Evolutionary conservation across 2,329 filamentous ascomycete species (phyloP).

Genomic region (Epichloe gansuensis): DNA sequence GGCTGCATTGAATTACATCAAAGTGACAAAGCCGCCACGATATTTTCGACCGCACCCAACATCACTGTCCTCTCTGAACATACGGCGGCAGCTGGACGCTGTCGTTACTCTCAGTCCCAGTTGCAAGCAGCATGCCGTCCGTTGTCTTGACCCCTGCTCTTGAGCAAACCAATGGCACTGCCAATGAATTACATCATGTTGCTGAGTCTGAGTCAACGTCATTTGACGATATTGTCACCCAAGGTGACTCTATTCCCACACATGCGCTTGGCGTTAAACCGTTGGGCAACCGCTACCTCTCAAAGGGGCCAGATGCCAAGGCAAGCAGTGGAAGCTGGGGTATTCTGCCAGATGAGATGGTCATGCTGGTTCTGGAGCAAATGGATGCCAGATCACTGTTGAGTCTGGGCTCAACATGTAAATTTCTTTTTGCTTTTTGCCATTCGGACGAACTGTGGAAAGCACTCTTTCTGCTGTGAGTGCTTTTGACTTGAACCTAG

Average conservation of each 20-base stretch:
- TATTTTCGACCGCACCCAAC: background rate
- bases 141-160: background rate
- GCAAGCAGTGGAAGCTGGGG: constrained; percentile 51
- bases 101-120: background rate
- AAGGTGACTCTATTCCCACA: constrained; percentile 44
- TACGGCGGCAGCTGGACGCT: background rate
- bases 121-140: constrained; percentile 3
- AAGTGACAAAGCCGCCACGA: background rate
- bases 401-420: constrained; percentile 63
- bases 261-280: constrained; percentile 82
- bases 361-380: constrained; percentile 62
- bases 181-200: background rate
- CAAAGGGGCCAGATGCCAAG: constrained; percentile 53
- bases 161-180: background rate
- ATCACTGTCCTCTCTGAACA: background rate
- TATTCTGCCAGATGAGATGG: constrained; percentile 65
- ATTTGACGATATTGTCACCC: background rate
- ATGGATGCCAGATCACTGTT: constrained; percentile 52
- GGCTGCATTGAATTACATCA: background rate
- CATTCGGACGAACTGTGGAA: constrained; percentile 84
- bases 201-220: background rate
- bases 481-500: constrained; percentile 13
- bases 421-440: constrained; percentile 75
- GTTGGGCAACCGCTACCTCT: constrained; percentile 67
- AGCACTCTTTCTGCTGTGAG: constrained; percentile 71